Evolutionary conservation across 2,329 filamentous ascomycete species (phyloP).

Genomic region (Fusarium proliferatum): DNA sequence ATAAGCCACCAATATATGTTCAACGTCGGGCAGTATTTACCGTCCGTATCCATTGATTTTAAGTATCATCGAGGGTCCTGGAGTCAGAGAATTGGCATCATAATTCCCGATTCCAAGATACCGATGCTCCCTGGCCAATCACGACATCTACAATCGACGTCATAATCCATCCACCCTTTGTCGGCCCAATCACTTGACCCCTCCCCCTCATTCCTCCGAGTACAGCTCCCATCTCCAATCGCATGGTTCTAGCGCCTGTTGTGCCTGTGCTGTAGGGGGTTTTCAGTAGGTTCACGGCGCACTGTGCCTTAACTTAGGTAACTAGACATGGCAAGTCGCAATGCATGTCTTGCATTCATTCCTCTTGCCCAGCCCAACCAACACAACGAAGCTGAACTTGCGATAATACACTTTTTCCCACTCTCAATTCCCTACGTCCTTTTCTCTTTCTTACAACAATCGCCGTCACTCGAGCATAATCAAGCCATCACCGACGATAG

Average conservation of each 20-base stretch:
- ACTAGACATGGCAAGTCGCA: not conserved
- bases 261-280: constrained; percentile 2
- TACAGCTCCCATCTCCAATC: not conserved
- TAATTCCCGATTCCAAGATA: constrained; percentile 12
- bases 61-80: not conserved
- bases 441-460: not conserved
- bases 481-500: not conserved
- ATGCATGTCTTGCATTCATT: constrained; percentile 31
- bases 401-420: constrained; percentile 15
- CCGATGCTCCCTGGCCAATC: constrained; percentile 28
- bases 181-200: constrained; percentile 33
- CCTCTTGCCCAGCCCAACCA: not conserved
- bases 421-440: not conserved
- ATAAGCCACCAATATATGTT: not conserved
- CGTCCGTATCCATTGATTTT: not conserved
- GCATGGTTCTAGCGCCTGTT: constrained; percentile 10
- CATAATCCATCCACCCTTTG: constrained; percentile 35
- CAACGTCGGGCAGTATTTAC: not conserved
- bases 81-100: not conserved
- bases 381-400: constrained; percentile 15
- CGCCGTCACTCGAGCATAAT: not conserved
- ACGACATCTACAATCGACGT: constrained; percentile 30
- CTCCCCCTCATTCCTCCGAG: constrained; percentile 36
- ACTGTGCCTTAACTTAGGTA: not conserved
- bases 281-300: not conserved